These are phyloP conservation scores for Mycena epipterygia DNA, from an alignment of 768 basidiomycete species.

Conservation along the genomic window DNA sequence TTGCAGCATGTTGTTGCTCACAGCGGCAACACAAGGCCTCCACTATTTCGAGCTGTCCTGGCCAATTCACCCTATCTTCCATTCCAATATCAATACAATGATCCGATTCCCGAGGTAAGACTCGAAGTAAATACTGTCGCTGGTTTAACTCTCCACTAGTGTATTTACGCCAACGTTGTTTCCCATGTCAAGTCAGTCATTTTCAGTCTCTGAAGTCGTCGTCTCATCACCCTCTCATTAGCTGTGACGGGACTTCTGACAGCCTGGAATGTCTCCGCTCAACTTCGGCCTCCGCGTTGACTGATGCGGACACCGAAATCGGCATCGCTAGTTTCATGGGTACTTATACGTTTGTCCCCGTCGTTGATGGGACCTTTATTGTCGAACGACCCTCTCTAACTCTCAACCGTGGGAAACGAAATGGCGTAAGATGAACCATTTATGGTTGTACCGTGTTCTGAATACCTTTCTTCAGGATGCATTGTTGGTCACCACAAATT, in stretches of 20 bases:
- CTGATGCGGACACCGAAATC: constrained; percentile 42
- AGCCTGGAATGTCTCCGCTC: constrained; percentile 33
- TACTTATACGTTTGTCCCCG: constrained; percentile 46
- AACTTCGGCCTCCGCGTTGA: constrained; percentile 31
- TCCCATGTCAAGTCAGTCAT: not conserved
- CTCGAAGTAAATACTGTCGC: no score
- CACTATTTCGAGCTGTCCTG: constrained; percentile 44
- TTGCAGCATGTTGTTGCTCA: constrained; percentile 49
- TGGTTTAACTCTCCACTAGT: not conserved
- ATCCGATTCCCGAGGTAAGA: constrained; percentile 38
- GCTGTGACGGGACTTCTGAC: constrained; percentile 27
- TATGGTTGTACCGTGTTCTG: not conserved
- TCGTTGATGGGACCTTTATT: constrained; percentile 50
- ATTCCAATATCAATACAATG: constrained; percentile 47
- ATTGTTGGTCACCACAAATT: not conserved
- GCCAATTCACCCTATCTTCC: constrained; percentile 47
- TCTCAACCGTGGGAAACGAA: constrained; percentile 40
- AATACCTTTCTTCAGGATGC: constrained; percentile 9
- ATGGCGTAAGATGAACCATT: constrained; percentile 43
- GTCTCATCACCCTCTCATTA: not conserved
- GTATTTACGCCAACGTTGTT: not conserved
- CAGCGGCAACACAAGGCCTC: constrained; percentile 45
- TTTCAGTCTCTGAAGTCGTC: not conserved
- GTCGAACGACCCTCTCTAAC: constrained; percentile 45
- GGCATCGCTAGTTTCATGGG: constrained; percentile 40